Evolutionary conservation across 768 basidiomycete genomes (phyloP).

Genomic region (Leccinum arenicola): DNA sequence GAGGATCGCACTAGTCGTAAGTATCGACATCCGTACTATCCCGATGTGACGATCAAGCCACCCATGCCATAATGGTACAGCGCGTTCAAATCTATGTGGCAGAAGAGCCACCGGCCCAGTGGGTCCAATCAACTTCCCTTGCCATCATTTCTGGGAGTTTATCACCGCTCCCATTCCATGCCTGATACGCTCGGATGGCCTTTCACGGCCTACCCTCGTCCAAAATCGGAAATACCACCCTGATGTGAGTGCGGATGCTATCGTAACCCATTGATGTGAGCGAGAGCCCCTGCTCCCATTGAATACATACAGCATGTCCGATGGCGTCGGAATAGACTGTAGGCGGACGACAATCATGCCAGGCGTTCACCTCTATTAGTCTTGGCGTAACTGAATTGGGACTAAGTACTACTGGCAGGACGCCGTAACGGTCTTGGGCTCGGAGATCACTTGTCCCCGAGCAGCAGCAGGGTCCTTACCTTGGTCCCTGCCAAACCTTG

Average conservation of each 20-base stretch:
- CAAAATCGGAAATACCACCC: constrained; percentile 1
- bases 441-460: neutral
- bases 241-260: neutral
- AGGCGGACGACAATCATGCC: constrained; percentile 1
- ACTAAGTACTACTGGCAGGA: neutral
- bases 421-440: neutral
- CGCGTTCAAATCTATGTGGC: neutral
- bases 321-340: constrained; percentile 4
- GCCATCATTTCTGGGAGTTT: neutral
- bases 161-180: neutral
- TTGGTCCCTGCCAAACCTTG: neutral
- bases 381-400: neutral
- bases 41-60: neutral
- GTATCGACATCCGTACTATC: neutral
- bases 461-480: neutral
- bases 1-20: neutral
- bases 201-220: neutral
- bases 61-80: neutral
- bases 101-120: neutral
- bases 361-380: constrained; percentile 4
- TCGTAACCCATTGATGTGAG: neutral
- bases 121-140: neutral
- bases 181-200: neutral
- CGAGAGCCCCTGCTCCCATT: too few relatives aligned
- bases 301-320: constrained; percentile 2